These are phyloP conservation scores for Penicillium concentricum DNA, from an alignment of 2,329 filamentous ascomycete species.

Conservation along the genomic window DNA sequence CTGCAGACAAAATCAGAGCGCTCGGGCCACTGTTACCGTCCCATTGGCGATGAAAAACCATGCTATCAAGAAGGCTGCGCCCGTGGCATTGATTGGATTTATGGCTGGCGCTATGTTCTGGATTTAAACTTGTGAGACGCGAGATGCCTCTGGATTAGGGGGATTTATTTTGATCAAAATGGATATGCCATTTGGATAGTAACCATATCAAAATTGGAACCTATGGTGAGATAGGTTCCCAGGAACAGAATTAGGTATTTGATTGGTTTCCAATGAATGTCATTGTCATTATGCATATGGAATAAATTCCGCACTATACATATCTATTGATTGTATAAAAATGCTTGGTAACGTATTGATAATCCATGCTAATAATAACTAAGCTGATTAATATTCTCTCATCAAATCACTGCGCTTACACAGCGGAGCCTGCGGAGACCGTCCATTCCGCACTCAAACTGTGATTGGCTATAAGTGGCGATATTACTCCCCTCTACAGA, in stretches of 20 bases:
- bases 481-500: neutral
- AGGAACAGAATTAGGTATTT: neutral
- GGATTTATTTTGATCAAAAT: neutral
- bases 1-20: neutral
- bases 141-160: neutral
- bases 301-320: neutral
- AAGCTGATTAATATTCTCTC: neutral
- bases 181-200: neutral
- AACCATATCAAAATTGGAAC: neutral
- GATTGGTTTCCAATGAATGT: neutral
- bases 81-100: neutral
- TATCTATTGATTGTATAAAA: neutral
- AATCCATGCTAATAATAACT: neutral
- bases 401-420: neutral
- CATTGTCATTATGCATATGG: neutral
- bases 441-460: neutral
- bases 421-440: neutral
- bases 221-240: neutral
- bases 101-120: neutral
- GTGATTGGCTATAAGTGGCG: neutral
- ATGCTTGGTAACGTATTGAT: conserved; percentile 1
- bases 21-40: neutral
- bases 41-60: neutral
- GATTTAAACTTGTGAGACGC: neutral
- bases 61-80: neutral